Evolutionary conservation across 2,329 filamentous ascomycete species (phyloP).

Genomic region (Talaromyces atroroseus): DNA sequence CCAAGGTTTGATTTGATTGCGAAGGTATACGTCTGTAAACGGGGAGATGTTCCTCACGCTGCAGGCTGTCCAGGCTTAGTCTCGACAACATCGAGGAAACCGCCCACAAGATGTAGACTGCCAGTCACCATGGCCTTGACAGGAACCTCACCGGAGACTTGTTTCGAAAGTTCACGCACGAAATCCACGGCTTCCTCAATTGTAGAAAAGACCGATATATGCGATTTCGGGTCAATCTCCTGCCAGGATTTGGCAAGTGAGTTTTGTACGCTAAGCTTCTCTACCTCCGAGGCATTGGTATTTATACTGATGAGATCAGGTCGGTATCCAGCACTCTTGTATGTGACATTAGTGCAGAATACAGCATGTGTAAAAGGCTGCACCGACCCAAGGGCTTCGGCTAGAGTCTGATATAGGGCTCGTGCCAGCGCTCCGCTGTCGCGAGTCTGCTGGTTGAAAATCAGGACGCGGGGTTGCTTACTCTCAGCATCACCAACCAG

Average conservation of each 20-base stretch:
- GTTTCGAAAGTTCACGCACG: conserved; percentile 45
- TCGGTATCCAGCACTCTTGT: conserved; percentile 54
- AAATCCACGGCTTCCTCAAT: conserved; percentile 64
- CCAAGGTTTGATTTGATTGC: background rate
- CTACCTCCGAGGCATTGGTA: conserved; percentile 53
- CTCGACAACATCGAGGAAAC: conserved; percentile 68
- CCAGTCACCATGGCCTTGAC: conserved; percentile 70
- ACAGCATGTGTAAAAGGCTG: conserved; percentile 65
- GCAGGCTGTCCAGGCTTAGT: conserved; percentile 26
- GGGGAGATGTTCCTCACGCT: background rate
- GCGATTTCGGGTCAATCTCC: conserved; percentile 47
- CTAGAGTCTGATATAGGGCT: conserved; percentile 56
- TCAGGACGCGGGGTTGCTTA: conserved; percentile 53
- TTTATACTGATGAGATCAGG: conserved; percentile 61
- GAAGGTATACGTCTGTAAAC: background rate
- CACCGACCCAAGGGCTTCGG: conserved; percentile 32
- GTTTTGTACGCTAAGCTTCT: conserved; percentile 61
- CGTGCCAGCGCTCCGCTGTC: conserved; percentile 63
- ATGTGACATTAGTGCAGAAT: conserved; percentile 75
- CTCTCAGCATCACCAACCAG: conserved; percentile 33
- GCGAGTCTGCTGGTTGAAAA: conserved; percentile 92
- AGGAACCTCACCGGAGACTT: conserved; percentile 32
- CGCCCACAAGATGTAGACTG: conserved; percentile 78
- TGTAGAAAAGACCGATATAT: conserved; percentile 56
- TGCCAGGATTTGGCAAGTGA: conserved; percentile 58